Conservation (phyloP, 164 flowering plant genomes). For the Chloranthus sessilifolius region DNA sequence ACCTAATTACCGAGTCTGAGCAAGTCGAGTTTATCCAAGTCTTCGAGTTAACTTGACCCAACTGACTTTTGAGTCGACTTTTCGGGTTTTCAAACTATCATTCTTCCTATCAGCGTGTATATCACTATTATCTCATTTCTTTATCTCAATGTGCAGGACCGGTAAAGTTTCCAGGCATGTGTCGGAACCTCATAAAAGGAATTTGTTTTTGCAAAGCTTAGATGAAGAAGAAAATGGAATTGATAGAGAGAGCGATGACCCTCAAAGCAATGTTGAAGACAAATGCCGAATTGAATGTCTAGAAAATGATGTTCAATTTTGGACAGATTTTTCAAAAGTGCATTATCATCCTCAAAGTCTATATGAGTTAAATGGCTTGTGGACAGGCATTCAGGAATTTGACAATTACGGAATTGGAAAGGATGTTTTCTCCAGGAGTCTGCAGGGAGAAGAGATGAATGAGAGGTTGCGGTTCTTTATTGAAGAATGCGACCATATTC, state of each 20-base stretch:
- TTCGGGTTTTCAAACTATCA: too few species aligned
- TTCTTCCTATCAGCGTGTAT: too few species aligned
- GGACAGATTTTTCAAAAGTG: constrained; percentile 96
- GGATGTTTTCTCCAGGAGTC: constrained; percentile 50
- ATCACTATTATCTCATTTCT: background rate
- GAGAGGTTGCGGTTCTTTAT: constrained; percentile 87
- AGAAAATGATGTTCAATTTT: constrained; percentile 58
- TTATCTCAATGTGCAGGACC: constrained; percentile 41
- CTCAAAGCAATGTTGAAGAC: constrained; percentile 34
- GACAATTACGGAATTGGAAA: constrained; percentile 76
- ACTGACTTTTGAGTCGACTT: too few species aligned
- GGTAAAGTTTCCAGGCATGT: constrained; percentile 57
- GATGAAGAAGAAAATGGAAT: constrained; percentile 44
- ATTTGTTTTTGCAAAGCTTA: constrained; percentile 80
- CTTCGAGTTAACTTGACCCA: too few species aligned
- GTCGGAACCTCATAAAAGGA: constrained; percentile 63
- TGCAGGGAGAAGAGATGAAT: constrained; percentile 65
- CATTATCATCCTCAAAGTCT: constrained; percentile 90
- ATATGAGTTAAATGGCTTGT: constrained; percentile 64
- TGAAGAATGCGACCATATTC: constrained; percentile 92
- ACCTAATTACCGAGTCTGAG: too few species aligned
- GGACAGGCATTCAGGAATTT: constrained; percentile 51
- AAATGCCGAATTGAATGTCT: constrained; percentile 59
- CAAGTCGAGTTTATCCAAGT: too few species aligned
- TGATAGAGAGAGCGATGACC: constrained; percentile 16